These are phyloP conservation scores for Mycena vitilis DNA, from an alignment of 768 basidiomycete species.

Conservation along the genomic window DNA sequence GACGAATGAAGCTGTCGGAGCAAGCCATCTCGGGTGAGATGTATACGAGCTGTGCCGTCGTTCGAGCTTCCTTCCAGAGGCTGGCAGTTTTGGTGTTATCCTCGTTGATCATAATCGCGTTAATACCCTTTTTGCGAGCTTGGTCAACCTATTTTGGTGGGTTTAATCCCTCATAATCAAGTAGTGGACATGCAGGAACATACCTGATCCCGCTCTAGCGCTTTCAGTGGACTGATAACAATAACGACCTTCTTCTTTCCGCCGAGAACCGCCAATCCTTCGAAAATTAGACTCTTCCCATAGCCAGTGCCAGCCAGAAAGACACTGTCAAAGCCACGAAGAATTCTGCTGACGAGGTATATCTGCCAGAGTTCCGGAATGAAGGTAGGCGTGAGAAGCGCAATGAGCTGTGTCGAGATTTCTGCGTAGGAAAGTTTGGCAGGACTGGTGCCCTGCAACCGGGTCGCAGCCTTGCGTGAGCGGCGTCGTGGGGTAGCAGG, in stretches of 20 bases:
- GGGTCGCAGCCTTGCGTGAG: background rate
- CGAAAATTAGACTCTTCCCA: slow-evolving; percentile 44
- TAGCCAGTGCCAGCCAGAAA: slow-evolving; percentile 42
- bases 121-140: slow-evolving; percentile 1
- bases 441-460: background rate
- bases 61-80: background rate
- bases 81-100: background rate
- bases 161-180: slow-evolving; percentile 7
- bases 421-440: background rate
- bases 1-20: slow-evolving; percentile 37
- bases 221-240: slow-evolving; percentile 44
- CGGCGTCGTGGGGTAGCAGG: slow-evolving; percentile 2
- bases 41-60: slow-evolving; percentile 5
- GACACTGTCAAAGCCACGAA: slow-evolving; percentile 10
- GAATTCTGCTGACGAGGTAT: too few species aligned
- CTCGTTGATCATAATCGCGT: slow-evolving; percentile 8
- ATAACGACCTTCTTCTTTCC: slow-evolving; percentile 36
- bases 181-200: background rate
- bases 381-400: slow-evolving; percentile 1
- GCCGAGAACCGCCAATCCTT: slow-evolving; percentile 38
- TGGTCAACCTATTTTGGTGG: background rate
- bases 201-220: slow-evolving; percentile 45
- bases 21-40: slow-evolving; percentile 43
- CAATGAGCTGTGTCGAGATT: background rate
- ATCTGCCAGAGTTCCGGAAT: too few species aligned